These are phyloP conservation scores for Spergularia azorica DNA, from an alignment of 179 eudicot genomes.

Conservation along the genomic window DNA sequence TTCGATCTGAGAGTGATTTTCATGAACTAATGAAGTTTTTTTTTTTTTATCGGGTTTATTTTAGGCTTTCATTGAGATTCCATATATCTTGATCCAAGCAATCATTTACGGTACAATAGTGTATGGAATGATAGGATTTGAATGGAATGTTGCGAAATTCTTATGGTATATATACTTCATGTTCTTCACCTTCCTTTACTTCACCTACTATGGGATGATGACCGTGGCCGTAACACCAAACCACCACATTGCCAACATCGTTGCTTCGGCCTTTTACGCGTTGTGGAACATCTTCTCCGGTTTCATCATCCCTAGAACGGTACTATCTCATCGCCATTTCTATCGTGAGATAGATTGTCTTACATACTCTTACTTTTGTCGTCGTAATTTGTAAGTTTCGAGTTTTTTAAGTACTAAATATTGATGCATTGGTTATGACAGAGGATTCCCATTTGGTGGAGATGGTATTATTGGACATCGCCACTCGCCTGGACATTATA, in stretches of 20 bases:
- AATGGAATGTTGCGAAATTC: constrained; percentile 28
- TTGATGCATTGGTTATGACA: not conserved
- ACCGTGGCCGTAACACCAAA: constrained; percentile 35
- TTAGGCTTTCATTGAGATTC: constrained; percentile 32
- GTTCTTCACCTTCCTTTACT: constrained; percentile 35
- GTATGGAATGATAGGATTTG: constrained; percentile 33
- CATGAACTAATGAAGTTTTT: constrained; percentile 4
- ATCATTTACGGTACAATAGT: constrained; percentile 27
- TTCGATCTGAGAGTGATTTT: not conserved
- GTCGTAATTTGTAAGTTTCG: not conserved
- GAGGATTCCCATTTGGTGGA: constrained; percentile 36
- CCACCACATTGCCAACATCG: constrained; percentile 30
- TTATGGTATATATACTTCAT: constrained; percentile 35
- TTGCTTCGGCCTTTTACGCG: constrained; percentile 33
- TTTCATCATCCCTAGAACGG: constrained; percentile 31
- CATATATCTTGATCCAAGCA: constrained; percentile 27
- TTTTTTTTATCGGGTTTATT: not conserved
- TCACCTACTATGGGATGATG: constrained; percentile 36
- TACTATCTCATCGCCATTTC: not conserved
- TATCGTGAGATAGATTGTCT: no score
- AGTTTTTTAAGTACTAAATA: no score
- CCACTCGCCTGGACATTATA: constrained; percentile 32
- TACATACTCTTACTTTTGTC: not conserved
- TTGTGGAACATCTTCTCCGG: constrained; percentile 39
- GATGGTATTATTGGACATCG: constrained; percentile 35